These are phyloP conservation scores for Fusarium denticulatum DNA, from an alignment of 2,329 filamentous ascomycete species.

Conservation along the genomic window DNA sequence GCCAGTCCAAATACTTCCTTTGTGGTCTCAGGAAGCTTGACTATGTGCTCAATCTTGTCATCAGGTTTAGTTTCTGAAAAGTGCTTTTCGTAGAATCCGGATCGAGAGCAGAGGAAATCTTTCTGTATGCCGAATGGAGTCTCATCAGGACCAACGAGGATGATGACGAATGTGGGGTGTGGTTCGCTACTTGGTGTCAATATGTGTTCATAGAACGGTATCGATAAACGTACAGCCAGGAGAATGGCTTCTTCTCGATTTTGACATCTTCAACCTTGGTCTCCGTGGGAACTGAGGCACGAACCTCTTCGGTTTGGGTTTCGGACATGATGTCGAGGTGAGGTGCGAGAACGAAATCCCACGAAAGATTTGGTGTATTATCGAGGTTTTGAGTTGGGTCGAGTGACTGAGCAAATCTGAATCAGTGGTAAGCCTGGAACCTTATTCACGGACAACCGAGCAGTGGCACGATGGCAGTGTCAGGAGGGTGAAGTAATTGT, in stretches of 20 bases:
- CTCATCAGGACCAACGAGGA: slow-evolving; percentile 63
- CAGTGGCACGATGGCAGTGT: slow-evolving; percentile 1
- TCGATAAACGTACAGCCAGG: slow-evolving; percentile 50
- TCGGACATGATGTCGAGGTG: slow-evolving; percentile 28
- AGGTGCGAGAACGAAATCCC: neutral
- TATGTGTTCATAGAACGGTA: neutral
- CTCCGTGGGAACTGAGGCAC: slow-evolving; percentile 1
- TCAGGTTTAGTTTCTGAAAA: slow-evolving; percentile 52
- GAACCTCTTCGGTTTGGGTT: slow-evolving; percentile 17
- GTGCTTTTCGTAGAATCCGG: slow-evolving; percentile 57
- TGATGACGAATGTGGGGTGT: slow-evolving; percentile 65
- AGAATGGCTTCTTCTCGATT: slow-evolving; percentile 43
- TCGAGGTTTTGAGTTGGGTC: neutral
- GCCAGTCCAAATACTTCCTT: slow-evolving; percentile 64
- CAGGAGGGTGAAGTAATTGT: neutral
- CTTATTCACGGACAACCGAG: slow-evolving; percentile 13
- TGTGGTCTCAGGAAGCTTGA: slow-evolving; percentile 60
- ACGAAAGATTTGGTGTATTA: neutral
- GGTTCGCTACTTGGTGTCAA: slow-evolving; percentile 55
- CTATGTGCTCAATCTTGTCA: slow-evolving; percentile 59
- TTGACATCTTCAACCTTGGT: slow-evolving; percentile 18
- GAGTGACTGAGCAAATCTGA: slow-evolving; percentile 1
- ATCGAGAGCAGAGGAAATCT: slow-evolving; percentile 65
- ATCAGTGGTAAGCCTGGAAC: slow-evolving; percentile 15
- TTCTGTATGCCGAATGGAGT: slow-evolving; percentile 67